A percentile compares a stretch with the other conserved stretches of the same genome.
phyloP scores from a whole-genome alignment of 2,329 filamentous ascomycete species.

The Penicillium sp. region DNA sequence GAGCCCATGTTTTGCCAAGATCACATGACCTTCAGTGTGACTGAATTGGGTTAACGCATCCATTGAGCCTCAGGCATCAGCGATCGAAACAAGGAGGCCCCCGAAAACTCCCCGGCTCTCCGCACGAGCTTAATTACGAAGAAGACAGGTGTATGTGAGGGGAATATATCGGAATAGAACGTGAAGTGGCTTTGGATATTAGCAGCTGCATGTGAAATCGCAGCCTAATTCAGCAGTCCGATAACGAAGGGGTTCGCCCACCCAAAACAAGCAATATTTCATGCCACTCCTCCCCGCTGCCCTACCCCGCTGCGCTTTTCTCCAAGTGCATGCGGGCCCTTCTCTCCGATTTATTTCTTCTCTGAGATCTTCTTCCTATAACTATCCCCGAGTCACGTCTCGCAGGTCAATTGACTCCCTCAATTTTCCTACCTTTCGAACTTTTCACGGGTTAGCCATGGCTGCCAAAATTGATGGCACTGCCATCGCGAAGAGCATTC shows the following conservation, averaged over 20 bases:
- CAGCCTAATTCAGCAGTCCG: constrained; percentile 2
- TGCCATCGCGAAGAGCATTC: constrained; percentile 88
- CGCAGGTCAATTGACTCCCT: constrained; percentile 14
- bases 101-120: constrained; percentile 9
- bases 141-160: not conserved
- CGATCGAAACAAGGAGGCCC: not conserved
- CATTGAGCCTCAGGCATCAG: constrained; percentile 3
- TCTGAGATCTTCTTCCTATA: constrained; percentile 8
- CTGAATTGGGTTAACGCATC: not conserved
- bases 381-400: constrained; percentile 2
- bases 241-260: constrained; percentile 20
- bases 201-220: not conserved
- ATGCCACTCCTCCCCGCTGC: constrained; percentile 26
- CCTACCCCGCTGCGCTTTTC: constrained; percentile 26
- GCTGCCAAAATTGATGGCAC: constrained; percentile 93
- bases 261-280: constrained; percentile 29
- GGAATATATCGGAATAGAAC: not conserved
- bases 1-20: too few relatives aligned
- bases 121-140: constrained; percentile 8
- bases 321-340: constrained; percentile 23
- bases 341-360: constrained; percentile 23
- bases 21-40: too few relatives aligned
- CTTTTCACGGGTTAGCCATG: constrained; percentile 68
- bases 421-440: constrained; percentile 24
- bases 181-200: not conserved